Conservation (phyloP, 192 early-diverging fungal species). For the Rhizophagus sp. region DNA sequence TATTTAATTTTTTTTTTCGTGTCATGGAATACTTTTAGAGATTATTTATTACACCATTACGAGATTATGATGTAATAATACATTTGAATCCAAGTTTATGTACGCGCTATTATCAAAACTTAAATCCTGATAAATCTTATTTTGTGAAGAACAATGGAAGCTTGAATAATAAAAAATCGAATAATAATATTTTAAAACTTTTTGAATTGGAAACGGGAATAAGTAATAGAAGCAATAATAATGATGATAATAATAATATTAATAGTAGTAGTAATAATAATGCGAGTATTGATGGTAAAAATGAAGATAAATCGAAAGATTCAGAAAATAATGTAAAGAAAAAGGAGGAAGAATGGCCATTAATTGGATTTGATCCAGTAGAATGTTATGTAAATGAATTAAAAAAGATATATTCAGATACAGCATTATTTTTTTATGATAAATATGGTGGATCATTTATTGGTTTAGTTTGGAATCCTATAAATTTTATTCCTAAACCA, state of each 20-base stretch:
- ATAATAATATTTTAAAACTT: not conserved
- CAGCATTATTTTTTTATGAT: conserved; percentile 73
- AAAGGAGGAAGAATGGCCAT: conserved; percentile 35
- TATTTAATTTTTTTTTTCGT: conserved; percentile 8
- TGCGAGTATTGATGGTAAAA: not conserved
- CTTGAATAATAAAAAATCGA: not conserved
- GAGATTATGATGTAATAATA: conserved; percentile 78
- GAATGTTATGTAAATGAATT: conserved; percentile 70
- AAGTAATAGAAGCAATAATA: not conserved
- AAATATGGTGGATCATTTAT: conserved; percentile 71
- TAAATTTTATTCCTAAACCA: conserved; percentile 47
- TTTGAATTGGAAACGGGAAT: not conserved
- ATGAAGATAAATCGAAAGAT: not conserved
- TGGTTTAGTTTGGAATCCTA: conserved; percentile 70
- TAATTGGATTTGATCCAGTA: conserved; percentile 79
- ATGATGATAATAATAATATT: too few relatives aligned
- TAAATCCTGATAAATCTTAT: conserved; percentile 22
- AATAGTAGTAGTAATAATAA: not conserved
- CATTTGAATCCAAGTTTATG: conserved; percentile 60
- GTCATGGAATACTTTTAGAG: conserved; percentile 43
- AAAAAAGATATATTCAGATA: conserved; percentile 58
- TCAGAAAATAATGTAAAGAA: not conserved
- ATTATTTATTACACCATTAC: conserved; percentile 79
- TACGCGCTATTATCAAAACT: conserved; percentile 61
- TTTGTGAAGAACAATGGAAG: conserved; percentile 12